Base-by-base conservation (phyloP, 2,329 filamentous ascomycete genomes). In the Beauveria varroae region DNA sequence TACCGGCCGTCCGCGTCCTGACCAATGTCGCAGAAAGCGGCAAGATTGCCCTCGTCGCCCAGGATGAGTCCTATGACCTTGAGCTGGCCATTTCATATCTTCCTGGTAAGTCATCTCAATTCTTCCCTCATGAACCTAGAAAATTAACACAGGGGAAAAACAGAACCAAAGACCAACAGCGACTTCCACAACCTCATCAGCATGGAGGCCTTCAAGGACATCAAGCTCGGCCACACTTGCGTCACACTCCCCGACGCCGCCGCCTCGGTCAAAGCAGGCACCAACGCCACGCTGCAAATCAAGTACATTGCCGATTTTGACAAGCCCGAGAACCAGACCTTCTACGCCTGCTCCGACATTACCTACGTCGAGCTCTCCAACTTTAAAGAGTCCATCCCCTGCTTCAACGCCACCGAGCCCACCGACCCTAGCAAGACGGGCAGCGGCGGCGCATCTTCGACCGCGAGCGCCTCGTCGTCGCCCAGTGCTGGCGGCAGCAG, bases 41-140 rank as follows among this genome's bases (percentile, higher is more conserved):
- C 14, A 74, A 78, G 51, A 74, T 87, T 16, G 76, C 83, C 2
- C 73, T 87, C 3, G 79, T 82, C 7, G 78, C 81, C 22, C 82
- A 85, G 50, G 80, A 85, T 62, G 81, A 85, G 56, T 81, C 83
- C 5, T 85, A 78, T 67, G 75, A 79, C 46, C 71, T 84, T 26
- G 76, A 80, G 56, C 74, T 86, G 22, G 76, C 79, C 58, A 77
- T 86, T 57, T 81, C 84, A 0, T 80, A 83, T 63, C 70, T 71
- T 5, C 73, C 79, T 57, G 73, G 83, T 84, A 71, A 62, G 73
- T 46, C 3, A 6, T 16, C 5, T 12, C 16, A 1, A 34, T 12
- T 12, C 8, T 12, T 12, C 4, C 30, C 12, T 34, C 2, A 34
- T 34, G 12, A 34, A 14, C 1, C 10, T 34, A 34, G 30, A 14